Conservation (phyloP, 1,284 basidiomycete species). For the Apiotrichum gracile region DNA sequence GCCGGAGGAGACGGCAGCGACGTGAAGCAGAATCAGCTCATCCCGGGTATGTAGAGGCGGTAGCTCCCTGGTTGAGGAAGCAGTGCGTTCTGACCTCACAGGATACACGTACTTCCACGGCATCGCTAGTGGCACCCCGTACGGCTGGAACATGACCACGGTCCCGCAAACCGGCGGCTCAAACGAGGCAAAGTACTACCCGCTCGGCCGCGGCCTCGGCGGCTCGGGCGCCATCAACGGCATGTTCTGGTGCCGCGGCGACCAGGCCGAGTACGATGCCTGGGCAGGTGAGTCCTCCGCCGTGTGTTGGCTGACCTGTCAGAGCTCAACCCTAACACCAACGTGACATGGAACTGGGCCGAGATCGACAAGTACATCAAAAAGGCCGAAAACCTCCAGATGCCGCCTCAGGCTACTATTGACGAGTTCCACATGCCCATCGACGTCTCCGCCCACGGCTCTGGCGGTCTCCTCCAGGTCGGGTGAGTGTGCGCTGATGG, state of each 20-base stretch:
- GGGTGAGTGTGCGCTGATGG: constrained; percentile 15
- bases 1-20: constrained; percentile 61
- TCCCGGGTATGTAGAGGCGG: constrained; percentile 42
- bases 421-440: constrained; percentile 43
- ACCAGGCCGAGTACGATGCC: constrained; percentile 46
- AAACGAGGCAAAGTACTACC: constrained; percentile 48
- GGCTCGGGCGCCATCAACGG: constrained; percentile 66
- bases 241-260: constrained; percentile 55
- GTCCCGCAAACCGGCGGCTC: constrained; percentile 24
- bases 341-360: constrained; percentile 44
- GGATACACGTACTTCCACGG: constrained; percentile 43
- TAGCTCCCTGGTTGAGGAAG: neutral
- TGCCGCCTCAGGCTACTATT: constrained; percentile 29
- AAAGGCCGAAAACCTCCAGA: constrained; percentile 49
- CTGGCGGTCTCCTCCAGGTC: constrained; percentile 50
- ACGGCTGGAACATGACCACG: constrained; percentile 64
- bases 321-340: constrained; percentile 39
- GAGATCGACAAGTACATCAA: constrained; percentile 44
- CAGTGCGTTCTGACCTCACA: constrained; percentile 1
- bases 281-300: constrained; percentile 35
- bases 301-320: neutral
- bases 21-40: constrained; percentile 47
- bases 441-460: constrained; percentile 49
- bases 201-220: constrained; percentile 63
- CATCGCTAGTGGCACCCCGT: constrained; percentile 46